phyloP scores from a whole-genome alignment of 192 early-diverging fungal species.

The Podochytrium sp. region DNA sequence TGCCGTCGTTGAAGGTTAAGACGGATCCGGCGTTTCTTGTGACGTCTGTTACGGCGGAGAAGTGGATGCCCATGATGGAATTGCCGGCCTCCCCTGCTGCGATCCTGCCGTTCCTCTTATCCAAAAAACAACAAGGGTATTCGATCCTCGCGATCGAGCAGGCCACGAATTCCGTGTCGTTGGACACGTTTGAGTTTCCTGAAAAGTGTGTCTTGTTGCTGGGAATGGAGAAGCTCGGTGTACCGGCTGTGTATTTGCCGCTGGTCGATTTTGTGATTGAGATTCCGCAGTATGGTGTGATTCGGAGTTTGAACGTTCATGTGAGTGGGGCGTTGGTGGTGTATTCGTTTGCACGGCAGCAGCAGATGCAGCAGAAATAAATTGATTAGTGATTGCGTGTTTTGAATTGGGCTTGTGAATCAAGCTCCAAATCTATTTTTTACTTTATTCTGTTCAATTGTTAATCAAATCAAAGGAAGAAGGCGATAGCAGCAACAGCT shows the following conservation, averaged over 20 bases:
- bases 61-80: slow-evolving; percentile 66
- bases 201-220: slow-evolving; percentile 56
- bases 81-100: slow-evolving; percentile 12
- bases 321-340: slow-evolving; percentile 61
- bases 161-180: slow-evolving; percentile 54
- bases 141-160: slow-evolving; percentile 62
- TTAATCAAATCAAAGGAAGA: too few relatives aligned
- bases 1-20: slow-evolving; percentile 43
- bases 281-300: slow-evolving; percentile 67
- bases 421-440: too few relatives aligned
- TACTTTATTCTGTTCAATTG: too few relatives aligned
- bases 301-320: slow-evolving; percentile 65
- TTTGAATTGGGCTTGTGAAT: not conserved
- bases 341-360: slow-evolving; percentile 60
- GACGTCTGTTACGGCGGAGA: slow-evolving; percentile 58
- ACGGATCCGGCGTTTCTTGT: slow-evolving; percentile 54
- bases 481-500: too few relatives aligned
- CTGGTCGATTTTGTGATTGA: slow-evolving; percentile 59
- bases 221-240: slow-evolving; percentile 60
- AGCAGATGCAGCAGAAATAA: not conserved
- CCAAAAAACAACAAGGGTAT: slow-evolving; percentile 58
- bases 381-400: not conserved
- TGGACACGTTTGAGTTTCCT: slow-evolving; percentile 60
- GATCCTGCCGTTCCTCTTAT: slow-evolving; percentile 37
- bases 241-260: slow-evolving; percentile 56